Evolutionary conservation across 164 flowering plant species (phyloP).

Genomic region (Paratinospora sagittata): DNA sequence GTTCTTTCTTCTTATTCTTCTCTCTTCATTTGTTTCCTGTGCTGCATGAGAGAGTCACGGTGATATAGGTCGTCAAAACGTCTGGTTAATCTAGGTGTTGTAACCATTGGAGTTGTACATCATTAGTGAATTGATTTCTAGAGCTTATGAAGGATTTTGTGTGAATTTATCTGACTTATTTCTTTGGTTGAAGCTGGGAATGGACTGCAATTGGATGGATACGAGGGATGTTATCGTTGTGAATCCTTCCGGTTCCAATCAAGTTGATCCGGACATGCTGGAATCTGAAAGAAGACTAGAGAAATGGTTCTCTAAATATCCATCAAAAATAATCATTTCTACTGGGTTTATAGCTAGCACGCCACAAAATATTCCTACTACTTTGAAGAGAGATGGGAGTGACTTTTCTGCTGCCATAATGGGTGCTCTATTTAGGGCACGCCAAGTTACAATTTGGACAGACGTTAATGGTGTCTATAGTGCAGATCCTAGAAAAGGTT

Average conservation of each 20-base stretch:
- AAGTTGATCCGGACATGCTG: slow-evolving; percentile 82
- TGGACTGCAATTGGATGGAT: slow-evolving; percentile 90
- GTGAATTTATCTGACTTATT: slow-evolving; percentile 3
- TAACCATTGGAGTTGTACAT: neutral
- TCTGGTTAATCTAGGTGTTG: neutral
- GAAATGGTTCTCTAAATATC: slow-evolving; percentile 64
- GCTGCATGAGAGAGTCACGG: too few species aligned
- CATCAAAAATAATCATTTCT: slow-evolving; percentile 68
- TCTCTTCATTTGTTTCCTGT: too few species aligned
- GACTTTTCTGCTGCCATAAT: slow-evolving; percentile 98
- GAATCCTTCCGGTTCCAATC: slow-evolving; percentile 74
- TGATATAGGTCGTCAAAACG: too few species aligned
- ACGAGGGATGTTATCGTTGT: slow-evolving; percentile 91
- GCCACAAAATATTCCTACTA: slow-evolving; percentile 84
- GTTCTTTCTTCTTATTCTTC: too few species aligned
- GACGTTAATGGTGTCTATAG: slow-evolving; percentile 98
- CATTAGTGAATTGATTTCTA: neutral
- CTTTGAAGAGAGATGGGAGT: slow-evolving; percentile 97
- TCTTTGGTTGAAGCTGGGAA: slow-evolving; percentile 48
- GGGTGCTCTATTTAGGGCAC: slow-evolving; percentile 83
- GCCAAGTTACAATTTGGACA: slow-evolving; percentile 96
- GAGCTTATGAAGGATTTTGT: neutral
- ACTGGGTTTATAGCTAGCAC: slow-evolving; percentile 97
- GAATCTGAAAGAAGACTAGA: slow-evolving; percentile 78
- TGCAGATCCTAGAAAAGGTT: slow-evolving; percentile 99